These are phyloP conservation scores for Hypoxylon rubiginosum DNA, from an alignment of 2,329 filamentous ascomycete genomes.

Conservation along the genomic window DNA sequence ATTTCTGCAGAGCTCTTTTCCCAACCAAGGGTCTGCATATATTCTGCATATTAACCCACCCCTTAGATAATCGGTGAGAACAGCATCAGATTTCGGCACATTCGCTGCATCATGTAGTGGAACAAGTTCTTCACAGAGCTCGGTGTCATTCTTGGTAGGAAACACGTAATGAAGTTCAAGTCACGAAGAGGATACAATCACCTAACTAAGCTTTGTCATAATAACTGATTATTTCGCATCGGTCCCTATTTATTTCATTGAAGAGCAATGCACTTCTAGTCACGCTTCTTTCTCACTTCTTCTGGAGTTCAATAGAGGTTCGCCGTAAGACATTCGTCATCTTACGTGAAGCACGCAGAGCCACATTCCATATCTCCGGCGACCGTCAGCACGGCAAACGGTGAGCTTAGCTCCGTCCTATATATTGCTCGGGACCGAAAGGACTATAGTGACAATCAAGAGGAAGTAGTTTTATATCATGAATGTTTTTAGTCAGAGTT, in stretches of 20 bases:
- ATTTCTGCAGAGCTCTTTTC: constrained; percentile 28
- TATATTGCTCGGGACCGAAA: not conserved
- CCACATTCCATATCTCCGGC: not conserved
- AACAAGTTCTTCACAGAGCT: not conserved
- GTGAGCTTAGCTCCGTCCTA: not conserved
- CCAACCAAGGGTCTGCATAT: constrained; percentile 1
- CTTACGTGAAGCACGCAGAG: not conserved
- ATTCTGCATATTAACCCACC: not conserved
- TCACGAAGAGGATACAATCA: not conserved
- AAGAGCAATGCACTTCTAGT: not conserved
- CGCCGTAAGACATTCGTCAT: not conserved
- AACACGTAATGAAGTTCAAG: not conserved
- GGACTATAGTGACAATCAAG: not conserved
- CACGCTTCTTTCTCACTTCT: not conserved
- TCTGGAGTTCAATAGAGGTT: not conserved
- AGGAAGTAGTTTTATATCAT: not conserved
- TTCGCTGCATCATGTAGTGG: not conserved
- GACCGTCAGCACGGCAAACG: not conserved
- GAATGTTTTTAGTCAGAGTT: not conserved
- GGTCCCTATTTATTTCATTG: not conserved
- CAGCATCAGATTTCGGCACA: not conserved
- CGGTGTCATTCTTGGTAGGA: not conserved
- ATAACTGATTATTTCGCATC: not conserved
- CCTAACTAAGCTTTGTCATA: not conserved
- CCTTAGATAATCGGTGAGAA: not conserved